These are phyloP conservation scores for Rhodomyrtus psidioides DNA, from an alignment of 441 rosid species.

Conservation along the genomic window DNA sequence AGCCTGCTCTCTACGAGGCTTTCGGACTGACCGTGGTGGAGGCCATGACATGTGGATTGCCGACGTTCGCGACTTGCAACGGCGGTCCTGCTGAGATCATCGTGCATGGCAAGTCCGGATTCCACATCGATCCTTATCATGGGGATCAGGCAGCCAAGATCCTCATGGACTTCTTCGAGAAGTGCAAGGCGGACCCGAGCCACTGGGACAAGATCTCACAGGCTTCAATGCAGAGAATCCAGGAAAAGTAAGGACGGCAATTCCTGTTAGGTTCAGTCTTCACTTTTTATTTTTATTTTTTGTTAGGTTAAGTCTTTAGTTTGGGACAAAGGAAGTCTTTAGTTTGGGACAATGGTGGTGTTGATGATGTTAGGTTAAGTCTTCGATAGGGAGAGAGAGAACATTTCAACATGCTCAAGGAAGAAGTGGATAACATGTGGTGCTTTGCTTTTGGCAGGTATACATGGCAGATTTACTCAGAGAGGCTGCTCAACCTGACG, in stretches of 20 bases:
- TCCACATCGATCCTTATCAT: conserved; percentile 90
- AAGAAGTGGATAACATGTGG: not conserved
- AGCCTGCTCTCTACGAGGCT: conserved; percentile 89
- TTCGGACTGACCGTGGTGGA: conserved; percentile 90
- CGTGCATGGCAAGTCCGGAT: conserved; percentile 79
- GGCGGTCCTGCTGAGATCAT: conserved; percentile 98
- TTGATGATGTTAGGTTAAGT: not conserved
- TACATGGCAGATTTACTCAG: conserved; percentile 88
- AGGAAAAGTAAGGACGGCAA: conserved; percentile 54
- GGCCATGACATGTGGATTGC: conserved; percentile 95
- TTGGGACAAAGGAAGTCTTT: no score
- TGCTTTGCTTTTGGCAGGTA: conserved; percentile 32
- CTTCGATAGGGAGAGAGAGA: not conserved
- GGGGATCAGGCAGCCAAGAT: conserved; percentile 78
- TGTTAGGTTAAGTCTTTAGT: no score
- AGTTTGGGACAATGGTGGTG: no score
- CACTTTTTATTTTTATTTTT: no score
- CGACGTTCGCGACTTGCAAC: conserved; percentile 85
- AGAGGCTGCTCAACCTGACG: conserved; percentile 79
- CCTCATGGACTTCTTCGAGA: conserved; percentile 66
- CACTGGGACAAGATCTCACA: conserved; percentile 70
- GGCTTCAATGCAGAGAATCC: conserved; percentile 68
- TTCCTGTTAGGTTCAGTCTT: not conserved
- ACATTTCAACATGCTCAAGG: not conserved
- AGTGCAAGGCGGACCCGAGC: conserved; percentile 57